A percentile compares a stretch with the other conserved stretches of the same genome.
Evolutionary conservation across 106 monocot species (phyloP).

Genomic region (Dioscorea zingiberensis): DNA sequence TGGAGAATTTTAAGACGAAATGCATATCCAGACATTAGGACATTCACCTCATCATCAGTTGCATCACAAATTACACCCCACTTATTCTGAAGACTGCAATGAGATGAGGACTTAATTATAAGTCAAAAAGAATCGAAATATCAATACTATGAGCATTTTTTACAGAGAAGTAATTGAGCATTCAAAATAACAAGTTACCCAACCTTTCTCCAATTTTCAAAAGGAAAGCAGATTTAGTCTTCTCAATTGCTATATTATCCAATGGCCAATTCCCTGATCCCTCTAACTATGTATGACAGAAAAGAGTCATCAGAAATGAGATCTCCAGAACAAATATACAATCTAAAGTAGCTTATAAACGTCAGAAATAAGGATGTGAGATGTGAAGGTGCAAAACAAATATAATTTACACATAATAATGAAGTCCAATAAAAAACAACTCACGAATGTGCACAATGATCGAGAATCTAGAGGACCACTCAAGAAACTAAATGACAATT

Average conservation of each 20-base stretch:
- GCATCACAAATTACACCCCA: slow-evolving; percentile 60
- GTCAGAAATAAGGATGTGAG: neutral
- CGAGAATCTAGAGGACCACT: too few species aligned
- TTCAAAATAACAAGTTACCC: neutral
- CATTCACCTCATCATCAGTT: slow-evolving; percentile 76
- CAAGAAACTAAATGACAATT: too few species aligned
- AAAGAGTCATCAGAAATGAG: slow-evolving; percentile 10
- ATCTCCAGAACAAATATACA: neutral
- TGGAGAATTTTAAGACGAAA: slow-evolving; percentile 86
- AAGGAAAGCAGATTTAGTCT: slow-evolving; percentile 87
- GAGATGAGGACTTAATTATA: neutral
- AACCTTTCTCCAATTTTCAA: slow-evolving; percentile 92
- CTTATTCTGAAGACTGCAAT: slow-evolving; percentile 61
- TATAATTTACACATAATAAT: neutral
- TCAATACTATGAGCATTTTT: too few species aligned
- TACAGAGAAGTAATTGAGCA: neutral
- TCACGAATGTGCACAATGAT: too few species aligned
- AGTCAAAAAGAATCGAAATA: neutral
- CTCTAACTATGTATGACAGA: slow-evolving; percentile 55
- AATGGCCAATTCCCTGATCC: slow-evolving; percentile 93
- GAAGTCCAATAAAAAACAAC: neutral
- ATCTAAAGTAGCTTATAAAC: too few species aligned
- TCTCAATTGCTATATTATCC: slow-evolving; percentile 78
- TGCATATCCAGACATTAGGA: slow-evolving; percentile 84
- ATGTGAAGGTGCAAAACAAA: neutral